Evolutionary conservation across 768 basidiomycete genomes (phyloP).

Genomic region (Crucibulum laeve): DNA sequence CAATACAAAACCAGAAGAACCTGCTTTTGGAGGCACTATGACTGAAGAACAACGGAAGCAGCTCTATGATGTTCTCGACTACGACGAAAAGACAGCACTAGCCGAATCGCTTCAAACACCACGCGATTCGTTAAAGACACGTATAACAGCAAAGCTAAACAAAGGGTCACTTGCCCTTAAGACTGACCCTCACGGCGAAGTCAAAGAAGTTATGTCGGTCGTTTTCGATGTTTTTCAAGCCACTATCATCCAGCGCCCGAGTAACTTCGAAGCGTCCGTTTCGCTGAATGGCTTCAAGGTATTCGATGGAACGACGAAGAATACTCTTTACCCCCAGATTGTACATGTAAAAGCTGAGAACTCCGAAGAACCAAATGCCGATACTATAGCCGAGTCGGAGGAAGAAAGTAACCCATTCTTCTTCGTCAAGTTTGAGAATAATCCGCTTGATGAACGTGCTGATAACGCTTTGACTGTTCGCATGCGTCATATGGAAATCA

Average conservation of each 20-base stretch:
- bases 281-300: slow-evolving; percentile 85
- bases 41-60: slow-evolving; percentile 89
- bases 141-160: slow-evolving; percentile 72
- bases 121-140: slow-evolving; percentile 74
- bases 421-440: slow-evolving; percentile 86
- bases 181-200: slow-evolving; percentile 59
- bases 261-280: slow-evolving; percentile 81
- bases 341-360: slow-evolving; percentile 58
- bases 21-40: slow-evolving; percentile 63
- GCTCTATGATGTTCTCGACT: slow-evolving; percentile 87
- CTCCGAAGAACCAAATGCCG: slow-evolving; percentile 4
- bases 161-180: slow-evolving; percentile 86
- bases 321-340: slow-evolving; percentile 84
- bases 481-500: slow-evolving; percentile 95
- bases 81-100: slow-evolving; percentile 81
- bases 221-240: slow-evolving; percentile 87
- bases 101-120: slow-evolving; percentile 66
- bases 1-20: slow-evolving; percentile 39
- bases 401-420: slow-evolving; percentile 55
- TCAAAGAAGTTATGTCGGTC: slow-evolving; percentile 75
- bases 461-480: slow-evolving; percentile 86
- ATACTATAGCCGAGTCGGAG: slow-evolving; percentile 10
- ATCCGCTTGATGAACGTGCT: slow-evolving; percentile 86
- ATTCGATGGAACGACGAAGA: slow-evolving; percentile 83
- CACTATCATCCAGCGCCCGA: slow-evolving; percentile 76